phyloP scores from a whole-genome alignment of 352 stramenopile genomes.

The Phytophthora palmivora region DNA sequence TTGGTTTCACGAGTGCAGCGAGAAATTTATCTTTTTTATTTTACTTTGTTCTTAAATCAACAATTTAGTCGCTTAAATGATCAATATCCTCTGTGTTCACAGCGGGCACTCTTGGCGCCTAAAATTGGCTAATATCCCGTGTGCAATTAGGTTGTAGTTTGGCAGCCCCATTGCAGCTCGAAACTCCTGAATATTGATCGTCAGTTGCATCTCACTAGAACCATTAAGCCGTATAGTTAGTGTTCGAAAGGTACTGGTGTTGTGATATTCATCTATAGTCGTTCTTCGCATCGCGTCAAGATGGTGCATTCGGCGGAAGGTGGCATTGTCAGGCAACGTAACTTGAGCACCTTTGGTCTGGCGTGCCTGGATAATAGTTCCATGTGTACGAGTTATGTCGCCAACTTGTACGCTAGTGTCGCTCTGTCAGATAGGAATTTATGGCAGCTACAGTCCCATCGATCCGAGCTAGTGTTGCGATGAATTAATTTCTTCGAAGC shows the following conservation, averaged over 20 bases:
- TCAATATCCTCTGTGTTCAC: constrained; percentile 21
- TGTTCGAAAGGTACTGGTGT: background rate
- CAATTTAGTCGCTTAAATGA: constrained; percentile 14
- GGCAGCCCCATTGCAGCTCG: background rate
- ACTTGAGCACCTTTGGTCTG: constrained; percentile 9
- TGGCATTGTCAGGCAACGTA: background rate
- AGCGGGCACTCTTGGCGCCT: constrained; percentile 2
- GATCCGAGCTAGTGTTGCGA: constrained; percentile 1
- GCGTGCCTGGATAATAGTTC: constrained; percentile 10
- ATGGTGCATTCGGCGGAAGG: constrained; percentile 14
- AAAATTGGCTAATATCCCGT: constrained; percentile 12
- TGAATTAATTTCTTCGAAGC: too few species aligned
- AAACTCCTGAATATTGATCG: constrained; percentile 17
- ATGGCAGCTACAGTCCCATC: constrained; percentile 4
- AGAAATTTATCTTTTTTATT: too few species aligned
- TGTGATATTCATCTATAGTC: constrained; percentile 3
- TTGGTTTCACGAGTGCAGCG: too few species aligned
- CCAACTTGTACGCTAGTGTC: constrained; percentile 8
- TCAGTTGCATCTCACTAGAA: constrained; percentile 14
- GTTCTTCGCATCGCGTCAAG: constrained; percentile 2
- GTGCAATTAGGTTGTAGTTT: constrained; percentile 10
- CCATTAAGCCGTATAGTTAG: constrained; percentile 1
- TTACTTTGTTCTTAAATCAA: too few species aligned
- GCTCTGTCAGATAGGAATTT: background rate
- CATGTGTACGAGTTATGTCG: constrained; percentile 20